Percentiles rank a stretch among this genome's conserved stretches.
phyloP scores from a whole-genome alignment of 805 yeast genomes.

The Novakomyces olei region DNA sequence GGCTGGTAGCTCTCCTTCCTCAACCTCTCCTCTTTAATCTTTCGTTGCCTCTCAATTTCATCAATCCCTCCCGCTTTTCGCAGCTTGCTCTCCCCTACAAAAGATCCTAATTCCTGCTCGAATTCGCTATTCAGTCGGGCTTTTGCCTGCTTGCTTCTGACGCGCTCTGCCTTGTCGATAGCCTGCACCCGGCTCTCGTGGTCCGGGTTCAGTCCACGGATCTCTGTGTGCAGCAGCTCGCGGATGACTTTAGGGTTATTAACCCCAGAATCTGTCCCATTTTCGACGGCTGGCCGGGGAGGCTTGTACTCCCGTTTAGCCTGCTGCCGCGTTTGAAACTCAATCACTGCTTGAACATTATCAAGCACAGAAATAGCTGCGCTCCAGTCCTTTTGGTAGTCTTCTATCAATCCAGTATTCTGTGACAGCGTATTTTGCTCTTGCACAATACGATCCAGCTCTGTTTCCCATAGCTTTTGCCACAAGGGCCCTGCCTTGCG shows the following conservation, averaged over 20 bases:
- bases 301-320: constrained; percentile 14
- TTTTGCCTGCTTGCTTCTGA: constrained; percentile 49
- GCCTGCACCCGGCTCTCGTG: constrained; percentile 77
- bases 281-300: constrained; percentile 11
- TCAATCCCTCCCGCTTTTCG: constrained; percentile 77
- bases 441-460: constrained; percentile 70
- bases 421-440: constrained; percentile 81
- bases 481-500: constrained; percentile 55
- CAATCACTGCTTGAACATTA: constrained; percentile 43
- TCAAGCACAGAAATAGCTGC: neutral
- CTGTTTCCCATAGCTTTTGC: constrained; percentile 83
- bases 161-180: constrained; percentile 61
- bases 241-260: constrained; percentile 12
- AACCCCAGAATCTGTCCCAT: neutral
- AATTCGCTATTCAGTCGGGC: constrained; percentile 38
- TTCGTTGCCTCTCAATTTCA: constrained; percentile 53
- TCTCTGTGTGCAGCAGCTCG: constrained; percentile 64
- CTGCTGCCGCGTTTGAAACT: constrained; percentile 27
- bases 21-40: constrained; percentile 47
- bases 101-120: constrained; percentile 64
- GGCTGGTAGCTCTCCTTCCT: too few relatives aligned
- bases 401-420: constrained; percentile 67
- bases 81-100: constrained; percentile 55
- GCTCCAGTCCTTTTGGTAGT: constrained; percentile 57
- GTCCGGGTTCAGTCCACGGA: constrained; percentile 55